These are phyloP conservation scores for Xylaria castorea DNA, from an alignment of 495 filamentous ascomycete species.

Conservation along the genomic window DNA sequence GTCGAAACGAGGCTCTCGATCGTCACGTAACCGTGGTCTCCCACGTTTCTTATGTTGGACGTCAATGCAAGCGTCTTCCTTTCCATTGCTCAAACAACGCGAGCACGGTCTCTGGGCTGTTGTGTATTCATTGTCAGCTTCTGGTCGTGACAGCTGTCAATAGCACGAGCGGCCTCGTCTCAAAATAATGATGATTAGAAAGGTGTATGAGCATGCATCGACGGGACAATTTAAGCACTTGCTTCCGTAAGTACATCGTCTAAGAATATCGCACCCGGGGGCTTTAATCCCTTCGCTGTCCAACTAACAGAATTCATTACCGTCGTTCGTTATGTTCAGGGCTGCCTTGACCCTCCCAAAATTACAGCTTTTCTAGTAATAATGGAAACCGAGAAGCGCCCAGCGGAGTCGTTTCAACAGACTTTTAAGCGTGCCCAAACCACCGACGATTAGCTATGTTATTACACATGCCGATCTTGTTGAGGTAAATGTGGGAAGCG, in stretches of 20 bases:
- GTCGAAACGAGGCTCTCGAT: constrained; percentile 65
- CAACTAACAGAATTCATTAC: background rate
- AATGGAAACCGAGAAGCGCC: background rate
- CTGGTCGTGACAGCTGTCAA: background rate
- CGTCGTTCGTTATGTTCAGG: background rate
- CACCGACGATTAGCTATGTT: background rate
- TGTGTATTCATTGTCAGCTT: constrained; percentile 28
- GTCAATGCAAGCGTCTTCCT: constrained; percentile 87
- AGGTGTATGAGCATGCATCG: background rate
- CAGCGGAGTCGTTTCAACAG: background rate
- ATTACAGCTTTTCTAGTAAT: background rate
- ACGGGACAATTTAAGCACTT: constrained; percentile 16
- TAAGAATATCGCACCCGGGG: background rate
- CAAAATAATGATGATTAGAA: background rate
- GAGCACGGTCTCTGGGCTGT: constrained; percentile 68
- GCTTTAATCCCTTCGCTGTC: background rate
- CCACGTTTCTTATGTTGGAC: constrained; percentile 97
- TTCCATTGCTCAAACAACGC: constrained; percentile 66
- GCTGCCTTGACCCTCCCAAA: background rate
- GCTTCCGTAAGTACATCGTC: constrained; percentile 7
- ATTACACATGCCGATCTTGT: background rate
- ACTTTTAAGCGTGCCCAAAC: constrained; percentile 1
- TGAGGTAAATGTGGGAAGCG: background rate
- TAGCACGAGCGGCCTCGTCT: background rate
- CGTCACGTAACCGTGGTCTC: constrained; percentile 88